Evolutionary conservation across 148 eudicot genomes (phyloP).

Genomic region (Agrostemma githago): DNA sequence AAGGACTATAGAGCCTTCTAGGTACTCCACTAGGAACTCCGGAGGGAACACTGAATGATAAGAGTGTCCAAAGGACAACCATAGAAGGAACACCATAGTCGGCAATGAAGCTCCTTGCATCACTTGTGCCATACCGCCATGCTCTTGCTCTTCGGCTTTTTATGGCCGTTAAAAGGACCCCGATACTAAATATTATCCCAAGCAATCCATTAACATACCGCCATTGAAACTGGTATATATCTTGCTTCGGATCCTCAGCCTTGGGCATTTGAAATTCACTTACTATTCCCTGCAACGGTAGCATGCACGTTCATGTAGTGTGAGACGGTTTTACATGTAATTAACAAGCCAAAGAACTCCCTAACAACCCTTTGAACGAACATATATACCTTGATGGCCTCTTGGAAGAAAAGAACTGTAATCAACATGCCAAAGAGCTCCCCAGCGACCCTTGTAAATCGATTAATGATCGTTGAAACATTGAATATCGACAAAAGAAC

Average conservation of each 20-base stretch:
- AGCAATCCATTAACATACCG: constrained; percentile 65
- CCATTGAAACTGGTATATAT: constrained; percentile 48
- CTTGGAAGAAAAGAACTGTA: constrained; percentile 63
- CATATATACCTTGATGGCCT: constrained; percentile 52
- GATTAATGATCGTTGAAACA: constrained; percentile 45
- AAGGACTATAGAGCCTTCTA: constrained; percentile 70
- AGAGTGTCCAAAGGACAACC: constrained; percentile 68
- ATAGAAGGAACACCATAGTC: constrained; percentile 90
- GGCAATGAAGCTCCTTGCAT: constrained; percentile 65
- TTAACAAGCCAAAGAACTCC: background rate
- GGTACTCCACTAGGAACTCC: constrained; percentile 72
- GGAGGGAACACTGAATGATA: constrained; percentile 56
- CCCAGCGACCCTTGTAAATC: constrained; percentile 63
- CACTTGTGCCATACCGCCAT: constrained; percentile 66
- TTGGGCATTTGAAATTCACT: constrained; percentile 53
- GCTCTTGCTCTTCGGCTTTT: constrained; percentile 66
- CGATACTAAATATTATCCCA: constrained; percentile 56
- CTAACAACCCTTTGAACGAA: too few species aligned
- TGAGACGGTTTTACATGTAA: background rate
- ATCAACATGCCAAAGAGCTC: constrained; percentile 73
- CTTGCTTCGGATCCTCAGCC: constrained; percentile 29
- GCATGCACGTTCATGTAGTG: background rate
- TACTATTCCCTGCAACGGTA: constrained; percentile 36
- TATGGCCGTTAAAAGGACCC: constrained; percentile 49
- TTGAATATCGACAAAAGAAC: constrained; percentile 51